Evolutionary conservation across 73 alveolate genomes (phyloP).

Genomic region (Stentor coeruleus): DNA sequence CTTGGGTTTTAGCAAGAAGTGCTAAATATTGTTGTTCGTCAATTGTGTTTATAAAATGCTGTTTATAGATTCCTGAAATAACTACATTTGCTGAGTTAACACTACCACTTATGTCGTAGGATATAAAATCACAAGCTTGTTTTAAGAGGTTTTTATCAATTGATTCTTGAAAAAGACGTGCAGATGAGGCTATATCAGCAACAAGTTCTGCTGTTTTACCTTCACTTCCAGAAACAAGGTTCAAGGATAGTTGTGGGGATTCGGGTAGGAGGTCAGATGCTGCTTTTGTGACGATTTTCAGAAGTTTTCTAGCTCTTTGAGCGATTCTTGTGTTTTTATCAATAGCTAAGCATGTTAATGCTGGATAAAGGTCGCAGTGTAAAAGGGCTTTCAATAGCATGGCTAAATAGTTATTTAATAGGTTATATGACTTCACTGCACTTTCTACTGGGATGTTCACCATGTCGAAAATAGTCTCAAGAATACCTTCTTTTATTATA

Average conservation of each 20-base stretch:
- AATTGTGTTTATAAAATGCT: neutral
- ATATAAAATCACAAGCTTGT: neutral
- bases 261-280: constrained; percentile 26
- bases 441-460: constrained; percentile 14
- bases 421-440: neutral
- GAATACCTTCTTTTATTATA: constrained; percentile 19
- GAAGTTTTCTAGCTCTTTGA: constrained; percentile 10
- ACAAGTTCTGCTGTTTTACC: constrained; percentile 22
- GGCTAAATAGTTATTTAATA: constrained; percentile 19
- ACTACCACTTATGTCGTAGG: neutral
- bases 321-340: constrained; percentile 10
- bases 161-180: neutral
- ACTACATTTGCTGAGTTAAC: neutral
- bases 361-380: constrained; percentile 2
- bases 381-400: constrained; percentile 11
- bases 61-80: neutral
- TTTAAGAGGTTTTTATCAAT: neutral
- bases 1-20: neutral
- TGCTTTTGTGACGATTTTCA: constrained; percentile 5
- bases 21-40: neutral
- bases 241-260: neutral
- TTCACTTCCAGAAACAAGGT: neutral
- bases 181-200: constrained; percentile 9
- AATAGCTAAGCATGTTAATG: neutral
- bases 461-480: constrained; percentile 19